Percentiles rank a stretch among this genome's conserved stretches.
These are phyloP conservation scores for Aspergillus pseudotamarii DNA, from an alignment of 2,329 filamentous ascomycete species.

Conservation along the genomic window DNA sequence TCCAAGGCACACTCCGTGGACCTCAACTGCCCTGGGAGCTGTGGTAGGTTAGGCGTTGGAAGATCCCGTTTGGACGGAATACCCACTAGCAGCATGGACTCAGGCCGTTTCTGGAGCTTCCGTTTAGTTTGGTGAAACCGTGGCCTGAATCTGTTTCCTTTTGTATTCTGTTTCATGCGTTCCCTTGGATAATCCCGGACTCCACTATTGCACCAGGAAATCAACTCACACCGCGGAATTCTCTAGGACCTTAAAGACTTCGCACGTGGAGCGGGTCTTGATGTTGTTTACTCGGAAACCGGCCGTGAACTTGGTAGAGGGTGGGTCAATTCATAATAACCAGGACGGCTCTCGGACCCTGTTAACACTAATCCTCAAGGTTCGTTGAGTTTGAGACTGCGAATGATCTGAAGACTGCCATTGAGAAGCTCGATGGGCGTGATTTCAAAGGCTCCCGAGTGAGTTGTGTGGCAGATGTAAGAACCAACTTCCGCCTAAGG, in stretches of 20 bases:
- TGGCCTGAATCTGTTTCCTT: not conserved
- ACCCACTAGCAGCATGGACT: constrained; percentile 23
- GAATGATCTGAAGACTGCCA: constrained; percentile 82
- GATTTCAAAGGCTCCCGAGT: constrained; percentile 92
- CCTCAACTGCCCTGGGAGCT: not conserved
- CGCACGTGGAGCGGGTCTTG: constrained; percentile 91
- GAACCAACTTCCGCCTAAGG: constrained; percentile 35
- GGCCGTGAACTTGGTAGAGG: constrained; percentile 90
- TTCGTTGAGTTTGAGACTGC: constrained; percentile 98
- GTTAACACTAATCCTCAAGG: constrained; percentile 53
- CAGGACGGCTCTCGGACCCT: constrained; percentile 14
- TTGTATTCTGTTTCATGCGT: constrained; percentile 3
- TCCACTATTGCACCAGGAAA: constrained; percentile 52
- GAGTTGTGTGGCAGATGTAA: constrained; percentile 83
- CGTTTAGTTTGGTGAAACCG: constrained; percentile 2
- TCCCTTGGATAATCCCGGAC: constrained; percentile 18
- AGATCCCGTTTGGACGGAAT: constrained; percentile 12
- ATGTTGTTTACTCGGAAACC: constrained; percentile 98
- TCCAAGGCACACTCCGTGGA: not conserved
- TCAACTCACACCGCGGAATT: constrained; percentile 77
- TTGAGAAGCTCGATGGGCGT: constrained; percentile 89
- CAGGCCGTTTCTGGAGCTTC: constrained; percentile 7
- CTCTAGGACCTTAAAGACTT: constrained; percentile 99
- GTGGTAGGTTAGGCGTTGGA: constrained; percentile 6
- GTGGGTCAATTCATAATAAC: constrained; percentile 57